Evolutionary conservation across 768 basidiomycete species (phyloP).

Genomic region (Leucosporidium creatinivorum): DNA sequence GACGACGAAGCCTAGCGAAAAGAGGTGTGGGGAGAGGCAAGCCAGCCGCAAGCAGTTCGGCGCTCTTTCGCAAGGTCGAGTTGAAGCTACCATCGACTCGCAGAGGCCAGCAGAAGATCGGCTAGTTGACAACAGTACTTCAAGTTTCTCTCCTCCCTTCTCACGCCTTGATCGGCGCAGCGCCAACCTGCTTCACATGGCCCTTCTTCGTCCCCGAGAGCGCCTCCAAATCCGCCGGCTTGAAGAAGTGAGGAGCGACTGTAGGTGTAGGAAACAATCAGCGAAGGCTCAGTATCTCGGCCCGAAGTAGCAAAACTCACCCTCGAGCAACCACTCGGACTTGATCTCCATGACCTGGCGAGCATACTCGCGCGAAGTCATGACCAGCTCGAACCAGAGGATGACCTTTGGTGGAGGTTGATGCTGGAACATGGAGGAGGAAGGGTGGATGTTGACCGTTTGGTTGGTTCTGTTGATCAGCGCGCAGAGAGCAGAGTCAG

Average conservation of each 20-base stretch:
- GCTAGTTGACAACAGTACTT: too few species aligned
- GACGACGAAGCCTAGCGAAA: too few species aligned
- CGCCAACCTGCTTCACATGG: conserved; percentile 20
- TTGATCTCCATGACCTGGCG: conserved; percentile 98
- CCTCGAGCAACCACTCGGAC: conserved; percentile 85
- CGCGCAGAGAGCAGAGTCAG: too few species aligned
- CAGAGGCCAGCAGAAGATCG: too few species aligned
- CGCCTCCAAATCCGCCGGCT: conserved; percentile 46
- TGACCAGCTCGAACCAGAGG: conserved; percentile 92
- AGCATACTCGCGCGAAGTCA: conserved; percentile 97
- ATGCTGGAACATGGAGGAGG: conserved; percentile 86
- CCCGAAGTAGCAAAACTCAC: conserved; percentile 44
- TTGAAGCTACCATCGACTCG: too few species aligned
- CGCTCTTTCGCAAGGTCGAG: too few species aligned
- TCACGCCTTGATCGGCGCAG: not conserved
- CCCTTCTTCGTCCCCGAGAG: conserved; percentile 30
- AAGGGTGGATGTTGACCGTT: conserved; percentile 94
- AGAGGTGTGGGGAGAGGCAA: too few species aligned
- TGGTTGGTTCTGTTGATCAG: conserved; percentile 59
- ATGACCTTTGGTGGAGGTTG: conserved; percentile 88
- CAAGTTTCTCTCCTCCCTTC: too few species aligned
- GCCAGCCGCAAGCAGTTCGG: too few species aligned
- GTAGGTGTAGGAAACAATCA: conserved; percentile 4
- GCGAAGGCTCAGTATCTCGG: not conserved
- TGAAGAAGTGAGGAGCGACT: conserved; percentile 98